Base-by-base conservation (phyloP, 768 basidiomycete genomes). In the Tulasnella sp. region DNA sequence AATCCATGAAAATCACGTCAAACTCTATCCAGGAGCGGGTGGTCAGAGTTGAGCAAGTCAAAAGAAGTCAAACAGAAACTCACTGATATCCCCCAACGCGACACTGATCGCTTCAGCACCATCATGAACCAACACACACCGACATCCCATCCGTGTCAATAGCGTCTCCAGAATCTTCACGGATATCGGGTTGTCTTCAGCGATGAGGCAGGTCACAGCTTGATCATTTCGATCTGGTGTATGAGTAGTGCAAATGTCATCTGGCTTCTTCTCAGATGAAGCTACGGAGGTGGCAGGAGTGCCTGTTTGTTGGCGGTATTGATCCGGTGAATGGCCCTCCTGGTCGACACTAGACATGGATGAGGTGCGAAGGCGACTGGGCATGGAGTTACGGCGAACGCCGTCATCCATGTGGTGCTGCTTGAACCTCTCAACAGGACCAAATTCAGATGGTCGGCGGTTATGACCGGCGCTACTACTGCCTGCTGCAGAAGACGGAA, bases 131-230 rank as follows among this genome's bases (percentile, higher is more conserved):
- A 97, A 88, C 9, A 97, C 86, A 70, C 90, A 92, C 17, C 94
- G 86, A 71, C 95, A 98, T 1, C 96, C 96, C 62, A 98, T 80
- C 34, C 94, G 84, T 62, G 90, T 87, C 49, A 99, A 80, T 47
- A 98, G 73, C 1, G 94, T 98, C 71, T 97, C 93, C 51, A 97
- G 85, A 51, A 99, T 97, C 76, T 98, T 97, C 30, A 89, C 88
- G 0, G 93, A 95, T 64, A 98, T 97, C 1, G 96, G 96, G 67
- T 99, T 98, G 67, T 98, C 93, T 70, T 98, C 96, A 1, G 95
- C 96, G 34, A 99, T 78, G 26, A 99, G 71, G 67, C 91, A 93
- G 42, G 93, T 96, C 56, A 98, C 85, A n/a, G 86, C 84, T 42
- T 90, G 82, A 69, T 94, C 92, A 23, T 59, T 24, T 53, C 56